Evolutionary conservation across 192 early-diverging fungal species (phyloP).

Genomic region (Coemansia sp.): DNA sequence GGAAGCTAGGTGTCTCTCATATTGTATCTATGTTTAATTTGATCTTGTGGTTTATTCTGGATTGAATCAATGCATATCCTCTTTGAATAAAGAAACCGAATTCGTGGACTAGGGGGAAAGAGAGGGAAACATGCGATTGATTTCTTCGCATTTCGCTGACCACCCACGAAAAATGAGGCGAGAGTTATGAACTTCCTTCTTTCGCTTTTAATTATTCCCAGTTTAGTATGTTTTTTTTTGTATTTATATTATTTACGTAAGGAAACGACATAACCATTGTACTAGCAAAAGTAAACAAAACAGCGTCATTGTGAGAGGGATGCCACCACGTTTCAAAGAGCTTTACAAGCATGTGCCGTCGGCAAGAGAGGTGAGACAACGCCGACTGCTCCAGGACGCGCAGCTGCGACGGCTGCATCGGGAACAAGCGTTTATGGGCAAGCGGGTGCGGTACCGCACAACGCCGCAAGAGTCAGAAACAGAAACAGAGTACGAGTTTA

Average conservation of each 20-base stretch:
- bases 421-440: constrained; percentile 69
- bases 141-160: too few relatives aligned
- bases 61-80: not conserved
- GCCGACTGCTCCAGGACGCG: constrained; percentile 59
- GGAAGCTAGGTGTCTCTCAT: too few relatives aligned
- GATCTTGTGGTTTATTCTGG: not conserved
- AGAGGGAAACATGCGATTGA: too few relatives aligned
- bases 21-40: too few relatives aligned
- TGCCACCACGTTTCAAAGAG: constrained; percentile 42
- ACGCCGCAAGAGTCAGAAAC: constrained; percentile 43
- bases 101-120: not conserved
- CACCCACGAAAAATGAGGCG: too few relatives aligned
- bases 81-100: not conserved
- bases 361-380: constrained; percentile 53
- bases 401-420: constrained; percentile 65
- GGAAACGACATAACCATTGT: too few relatives aligned
- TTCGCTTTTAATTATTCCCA: not conserved
- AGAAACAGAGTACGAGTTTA: constrained; percentile 51
- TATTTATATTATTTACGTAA: too few relatives aligned
- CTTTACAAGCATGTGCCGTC: constrained; percentile 45
- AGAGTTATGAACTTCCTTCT: too few relatives aligned
- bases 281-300: too few relatives aligned
- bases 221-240: too few relatives aligned
- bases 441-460: constrained; percentile 57
- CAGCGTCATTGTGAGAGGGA: not conserved